Evolutionary conservation across 352 stramenopile genomes (phyloP).

Genomic region (Elongisporangium prolatum): DNA sequence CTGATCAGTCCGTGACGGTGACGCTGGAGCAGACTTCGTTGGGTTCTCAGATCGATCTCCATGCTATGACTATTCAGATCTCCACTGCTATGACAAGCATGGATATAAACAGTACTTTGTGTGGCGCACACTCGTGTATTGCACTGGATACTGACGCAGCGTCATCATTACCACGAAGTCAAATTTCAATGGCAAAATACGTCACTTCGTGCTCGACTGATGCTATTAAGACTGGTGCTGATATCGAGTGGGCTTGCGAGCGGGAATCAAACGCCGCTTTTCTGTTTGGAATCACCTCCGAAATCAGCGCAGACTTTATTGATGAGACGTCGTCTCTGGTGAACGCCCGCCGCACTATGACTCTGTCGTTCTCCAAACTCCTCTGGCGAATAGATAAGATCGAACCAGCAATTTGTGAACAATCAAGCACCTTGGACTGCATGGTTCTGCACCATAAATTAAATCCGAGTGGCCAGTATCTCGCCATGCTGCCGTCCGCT

Average conservation of each 20-base stretch:
- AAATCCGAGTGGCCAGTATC: constrained; percentile 15
- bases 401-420: constrained; percentile 6
- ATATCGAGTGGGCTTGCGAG: constrained; percentile 5
- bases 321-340: background rate
- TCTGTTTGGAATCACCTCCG: constrained; percentile 30
- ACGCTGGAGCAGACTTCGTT: constrained; percentile 18
- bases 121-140: constrained; percentile 15
- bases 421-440: constrained; percentile 14
- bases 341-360: background rate
- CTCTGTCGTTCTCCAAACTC: constrained; percentile 33
- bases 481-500: constrained; percentile 20
- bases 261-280: constrained; percentile 14
- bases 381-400: constrained; percentile 30
- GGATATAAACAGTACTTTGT: constrained; percentile 10
- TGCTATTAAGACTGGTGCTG: background rate
- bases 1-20: constrained; percentile 1
- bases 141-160: constrained; percentile 12
- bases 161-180: constrained; percentile 15
- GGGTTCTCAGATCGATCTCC: constrained; percentile 22
- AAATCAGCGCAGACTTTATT: constrained; percentile 6
- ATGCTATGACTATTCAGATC: constrained; percentile 23
- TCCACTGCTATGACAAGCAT: constrained; percentile 14
- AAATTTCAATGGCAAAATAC: constrained; percentile 21
- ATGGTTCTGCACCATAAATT: constrained; percentile 28
- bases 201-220: constrained; percentile 12